Evolutionary conservation across 106 monocot genomes (phyloP).

Genomic region (Apostasia ramifera): DNA sequence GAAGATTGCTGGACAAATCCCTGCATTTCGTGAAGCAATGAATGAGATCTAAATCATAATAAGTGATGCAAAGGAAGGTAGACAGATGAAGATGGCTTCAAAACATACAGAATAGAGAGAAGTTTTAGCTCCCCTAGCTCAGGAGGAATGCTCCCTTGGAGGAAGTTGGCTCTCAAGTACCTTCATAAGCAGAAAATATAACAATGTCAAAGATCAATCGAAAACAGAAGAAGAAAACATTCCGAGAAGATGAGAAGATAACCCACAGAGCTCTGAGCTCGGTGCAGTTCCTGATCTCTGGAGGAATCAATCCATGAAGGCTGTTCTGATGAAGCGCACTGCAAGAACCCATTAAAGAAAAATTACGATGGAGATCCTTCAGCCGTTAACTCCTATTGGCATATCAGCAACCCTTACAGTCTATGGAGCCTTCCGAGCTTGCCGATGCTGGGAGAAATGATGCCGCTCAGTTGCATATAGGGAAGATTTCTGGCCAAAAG

Average conservation of each 20-base stretch:
- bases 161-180: conserved; percentile 83
- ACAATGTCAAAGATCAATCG: neutral
- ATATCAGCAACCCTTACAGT: conserved; percentile 41
- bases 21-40: conserved; percentile 26
- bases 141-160: conserved; percentile 80
- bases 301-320: conserved; percentile 77
- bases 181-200: conserved; percentile 24
- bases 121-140: conserved; percentile 62
- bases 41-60: neutral
- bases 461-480: conserved; percentile 74
- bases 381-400: neutral
- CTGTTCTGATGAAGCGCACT: conserved; percentile 90
- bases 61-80: conserved; percentile 2
- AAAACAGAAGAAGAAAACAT: neutral
- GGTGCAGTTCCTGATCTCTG: conserved; percentile 72
- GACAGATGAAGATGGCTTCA: neutral
- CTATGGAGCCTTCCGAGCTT: conserved; percentile 77
- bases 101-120: conserved; percentile 69
- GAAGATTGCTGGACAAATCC: conserved; percentile 90
- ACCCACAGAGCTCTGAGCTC: conserved; percentile 80
- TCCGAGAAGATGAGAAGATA: neutral
- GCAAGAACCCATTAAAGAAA: neutral
- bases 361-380: conserved; percentile 1
- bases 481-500: conserved; percentile 58
- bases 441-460: conserved; percentile 84